Evolutionary conservation across 176 grass and related monocot species (phyloP), one percentile per base, ranked within the genome.

Genomic region (Carex myosuroides): DNA sequence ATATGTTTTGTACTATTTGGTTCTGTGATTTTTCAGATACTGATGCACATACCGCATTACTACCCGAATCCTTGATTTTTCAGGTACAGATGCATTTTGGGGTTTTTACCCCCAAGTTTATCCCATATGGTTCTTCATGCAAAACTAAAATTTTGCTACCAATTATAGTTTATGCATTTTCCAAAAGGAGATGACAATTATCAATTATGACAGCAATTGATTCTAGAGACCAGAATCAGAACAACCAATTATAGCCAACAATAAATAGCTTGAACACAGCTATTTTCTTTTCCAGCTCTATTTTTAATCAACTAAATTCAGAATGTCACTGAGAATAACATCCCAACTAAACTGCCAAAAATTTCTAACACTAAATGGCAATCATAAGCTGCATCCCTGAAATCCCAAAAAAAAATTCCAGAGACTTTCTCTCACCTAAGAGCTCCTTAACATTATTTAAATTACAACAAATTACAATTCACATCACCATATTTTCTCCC

Each of bases 341-440:
- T 24, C 21, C 4, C 70, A 73, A 21, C 42, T 73, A 73, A 73
- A 22, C 11, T 48, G 42, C 42, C 70, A 74, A 74, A 74, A 70
- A 13, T 73, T 73, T 75, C 70, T 75, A 20, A 75, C 21, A 75
- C 70, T 75, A 75, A 75, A 53, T 75, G 21, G 46, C 24, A 75
- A 75, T 53, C 26, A 75, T 7, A 73, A 53, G 20, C 44, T 26
- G 11, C 44, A 75, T 53, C 20, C 70, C 67, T 70, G 22, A 75
- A 53, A 74, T 75, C 70, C 46, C 70, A 75, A 75, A 75, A 70
- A 70, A n/a, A 9, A 17, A 8, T 6, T 42, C 35, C 67, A 70
- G 67, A 70, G 67, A 44, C 5, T 64, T 8, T n/a, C 33, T 44
- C 67, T 44, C 67, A 42, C 7, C 67, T 20, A n/a, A 42, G 22